Evolutionary conservation across 1,284 basidiomycete genomes (phyloP), one percentile per base, ranked within the genome.

Genomic region (Sanghuangporus baumii): DNA sequence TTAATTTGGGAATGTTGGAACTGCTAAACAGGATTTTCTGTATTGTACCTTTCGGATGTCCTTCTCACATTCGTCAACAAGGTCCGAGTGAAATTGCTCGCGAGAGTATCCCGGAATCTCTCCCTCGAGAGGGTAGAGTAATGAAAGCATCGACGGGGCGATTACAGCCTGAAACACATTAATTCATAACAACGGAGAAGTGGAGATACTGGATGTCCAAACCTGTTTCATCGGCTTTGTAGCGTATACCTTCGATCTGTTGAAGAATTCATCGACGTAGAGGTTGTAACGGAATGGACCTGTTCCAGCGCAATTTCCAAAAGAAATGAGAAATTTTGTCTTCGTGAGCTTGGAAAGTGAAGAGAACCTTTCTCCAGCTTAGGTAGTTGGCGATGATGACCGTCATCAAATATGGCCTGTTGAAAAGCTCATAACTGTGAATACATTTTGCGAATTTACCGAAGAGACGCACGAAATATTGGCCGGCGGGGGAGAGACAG

Each of bases 71-170:
- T 68, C 57, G 16, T 66, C 57, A 46, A 68, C 62, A 9, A 68
- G 55, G 51, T 69, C 68, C 11, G 64, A 36, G 43, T 66, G 59
- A 52, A 67, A 69, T 50, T 62, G 56, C 43, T 68, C 61, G 9
- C 63, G 61, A n/a, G 67, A 56, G 54, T 69, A 68, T 16, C 66
- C 67, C 36, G 59, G 58, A 12, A 69, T 66, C 47, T 67, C 66
- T 18, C 54, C 59, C 38, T 66, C 55, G 40, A 69, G 48, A 18
- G 69, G 66, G 54, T 67, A 67, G 5, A 68, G 55, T 4, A 67
- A 62, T 23, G 63, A 67, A 14, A 69, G 61, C 67, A 69, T 66
- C 47, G 63, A 65, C 23, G 69, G 69, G 37, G 69, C 66, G 18
- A 69, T 67, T 31, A 69, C 66, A 6, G 69, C 67, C 50, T 66